Conservation (phyloP, 306 rosid species). For the Hippophae rhamnoides region DNA sequence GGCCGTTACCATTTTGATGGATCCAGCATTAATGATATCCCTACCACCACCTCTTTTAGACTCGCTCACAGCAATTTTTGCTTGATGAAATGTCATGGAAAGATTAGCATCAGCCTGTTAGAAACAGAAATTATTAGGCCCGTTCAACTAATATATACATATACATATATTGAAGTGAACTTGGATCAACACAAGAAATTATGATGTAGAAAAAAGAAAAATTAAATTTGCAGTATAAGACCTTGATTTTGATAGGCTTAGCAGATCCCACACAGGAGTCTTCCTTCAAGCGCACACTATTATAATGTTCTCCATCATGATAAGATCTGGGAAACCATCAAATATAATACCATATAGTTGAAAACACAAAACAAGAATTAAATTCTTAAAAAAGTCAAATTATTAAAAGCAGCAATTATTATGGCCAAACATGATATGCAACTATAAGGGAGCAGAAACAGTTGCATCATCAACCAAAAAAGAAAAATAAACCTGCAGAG, state of each 20-base stretch:
- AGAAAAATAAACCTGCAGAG: neutral
- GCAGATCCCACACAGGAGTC: constrained; percentile 72
- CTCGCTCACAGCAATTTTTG: constrained; percentile 25
- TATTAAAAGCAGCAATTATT: neutral
- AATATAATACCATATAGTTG: constrained; percentile 9
- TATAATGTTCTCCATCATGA: constrained; percentile 80
- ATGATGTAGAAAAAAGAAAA: constrained; percentile 7
- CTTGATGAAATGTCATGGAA: constrained; percentile 50
- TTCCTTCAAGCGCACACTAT: constrained; percentile 65
- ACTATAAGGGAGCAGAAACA: neutral
- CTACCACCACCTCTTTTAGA: constrained; percentile 22
- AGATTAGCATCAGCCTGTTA: constrained; percentile 75
- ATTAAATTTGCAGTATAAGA: constrained; percentile 12
- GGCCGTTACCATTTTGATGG: constrained; percentile 52
- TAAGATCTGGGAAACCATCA: constrained; percentile 47
- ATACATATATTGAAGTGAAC: neutral
- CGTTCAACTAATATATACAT: constrained; percentile 13
- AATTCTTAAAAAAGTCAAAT: neutral
- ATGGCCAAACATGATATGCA: neutral
- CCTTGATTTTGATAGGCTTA: constrained; percentile 62
- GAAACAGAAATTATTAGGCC: constrained; percentile 46
- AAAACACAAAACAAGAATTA: neutral
- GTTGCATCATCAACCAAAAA: neutral
- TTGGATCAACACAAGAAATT: neutral
- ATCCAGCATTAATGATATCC: constrained; percentile 32